A percentile compares a stretch with the other conserved stretches of the same genome.
These are phyloP conservation scores for Suillus plorans DNA, from an alignment of 768 basidiomycete genomes.

Conservation along the genomic window DNA sequence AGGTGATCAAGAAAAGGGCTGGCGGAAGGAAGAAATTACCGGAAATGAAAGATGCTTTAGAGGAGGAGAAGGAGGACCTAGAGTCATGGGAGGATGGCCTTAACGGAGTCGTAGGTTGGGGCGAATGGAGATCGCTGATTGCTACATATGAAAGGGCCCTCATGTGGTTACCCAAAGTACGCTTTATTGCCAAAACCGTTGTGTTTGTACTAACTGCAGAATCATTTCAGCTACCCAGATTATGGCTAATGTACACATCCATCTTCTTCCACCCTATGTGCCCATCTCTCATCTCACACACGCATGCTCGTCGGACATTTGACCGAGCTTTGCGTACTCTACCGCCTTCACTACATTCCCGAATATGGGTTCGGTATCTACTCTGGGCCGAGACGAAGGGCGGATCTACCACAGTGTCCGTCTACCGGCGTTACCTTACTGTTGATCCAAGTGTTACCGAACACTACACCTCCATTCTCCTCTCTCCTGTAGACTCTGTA, in stretches of 20 bases:
- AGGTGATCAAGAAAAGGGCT: slow-evolving; percentile 67
- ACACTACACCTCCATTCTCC: slow-evolving; percentile 68
- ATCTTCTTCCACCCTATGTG: slow-evolving; percentile 89
- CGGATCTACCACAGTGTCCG: slow-evolving; percentile 70
- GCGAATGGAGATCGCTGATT: slow-evolving; percentile 90
- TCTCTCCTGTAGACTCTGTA: slow-evolving; percentile 53
- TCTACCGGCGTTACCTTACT: slow-evolving; percentile 88
- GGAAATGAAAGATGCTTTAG: slow-evolving; percentile 86
- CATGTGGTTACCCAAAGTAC: slow-evolving; percentile 90
- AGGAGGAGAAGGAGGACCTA: slow-evolving; percentile 77
- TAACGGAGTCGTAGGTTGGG: slow-evolving; percentile 90
- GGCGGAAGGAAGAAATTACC: slow-evolving; percentile 92
- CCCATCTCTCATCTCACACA: slow-evolving; percentile 78
- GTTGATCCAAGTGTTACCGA: slow-evolving; percentile 83
- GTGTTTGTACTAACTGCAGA: slow-evolving; percentile 8
- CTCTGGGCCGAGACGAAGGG: slow-evolving; percentile 87
- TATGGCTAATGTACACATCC: slow-evolving; percentile 94
- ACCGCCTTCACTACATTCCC: slow-evolving; percentile 86
- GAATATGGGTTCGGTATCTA: slow-evolving; percentile 92
- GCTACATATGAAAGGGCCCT: slow-evolving; percentile 90
- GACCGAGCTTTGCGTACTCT: slow-evolving; percentile 93
- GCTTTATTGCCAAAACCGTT: slow-evolving; percentile 22
- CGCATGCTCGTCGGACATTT: slow-evolving; percentile 91
- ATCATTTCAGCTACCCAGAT: slow-evolving; percentile 70
- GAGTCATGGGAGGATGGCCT: slow-evolving; percentile 86